Evolutionary conservation across 495 filamentous ascomycete species (phyloP).

Genomic region (Margaritispora aquatica): DNA sequence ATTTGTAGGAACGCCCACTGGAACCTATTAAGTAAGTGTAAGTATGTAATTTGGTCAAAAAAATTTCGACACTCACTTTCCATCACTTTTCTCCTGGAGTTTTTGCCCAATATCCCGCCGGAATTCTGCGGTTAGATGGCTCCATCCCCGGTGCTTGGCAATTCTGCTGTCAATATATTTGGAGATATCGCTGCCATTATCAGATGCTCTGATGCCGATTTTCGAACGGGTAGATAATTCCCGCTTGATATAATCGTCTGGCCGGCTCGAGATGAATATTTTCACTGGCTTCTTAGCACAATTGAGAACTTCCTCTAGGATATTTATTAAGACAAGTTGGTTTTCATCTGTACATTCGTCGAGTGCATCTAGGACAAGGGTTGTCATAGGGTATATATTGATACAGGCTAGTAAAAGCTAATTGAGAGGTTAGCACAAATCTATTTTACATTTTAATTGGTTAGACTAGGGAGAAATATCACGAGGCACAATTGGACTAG

Average conservation of each 20-base stretch:
- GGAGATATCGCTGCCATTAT: slow-evolving; percentile 27
- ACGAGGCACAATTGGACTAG: not conserved
- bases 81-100: slow-evolving; percentile 4
- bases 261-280: slow-evolving; percentile 40
- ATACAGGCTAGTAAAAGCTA: slow-evolving; percentile 20
- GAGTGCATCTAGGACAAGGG: slow-evolving; percentile 24
- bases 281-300: slow-evolving; percentile 28
- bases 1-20: slow-evolving; percentile 33
- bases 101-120: slow-evolving; percentile 21
- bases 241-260: slow-evolving; percentile 30
- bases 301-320: slow-evolving; percentile 19
- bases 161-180: slow-evolving; percentile 23
- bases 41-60: too few relatives aligned
- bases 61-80: slow-evolving; percentile 7
- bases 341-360: slow-evolving; percentile 23
- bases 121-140: slow-evolving; percentile 9
- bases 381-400: slow-evolving; percentile 20
- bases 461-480: not conserved
- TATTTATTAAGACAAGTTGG: slow-evolving; percentile 14
- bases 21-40: slow-evolving; percentile 26
- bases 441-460: not conserved
- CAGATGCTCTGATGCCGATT: slow-evolving; percentile 29
- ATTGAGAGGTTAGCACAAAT: slow-evolving; percentile 15
- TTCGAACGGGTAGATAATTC: slow-evolving; percentile 23
- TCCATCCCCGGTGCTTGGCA: slow-evolving; percentile 10